Percentiles rank a stretch among this genome's conserved stretches.
These are phyloP conservation scores for Aspergillus biplanus DNA, from an alignment of 495 filamentous ascomycete species.

Conservation along the genomic window DNA sequence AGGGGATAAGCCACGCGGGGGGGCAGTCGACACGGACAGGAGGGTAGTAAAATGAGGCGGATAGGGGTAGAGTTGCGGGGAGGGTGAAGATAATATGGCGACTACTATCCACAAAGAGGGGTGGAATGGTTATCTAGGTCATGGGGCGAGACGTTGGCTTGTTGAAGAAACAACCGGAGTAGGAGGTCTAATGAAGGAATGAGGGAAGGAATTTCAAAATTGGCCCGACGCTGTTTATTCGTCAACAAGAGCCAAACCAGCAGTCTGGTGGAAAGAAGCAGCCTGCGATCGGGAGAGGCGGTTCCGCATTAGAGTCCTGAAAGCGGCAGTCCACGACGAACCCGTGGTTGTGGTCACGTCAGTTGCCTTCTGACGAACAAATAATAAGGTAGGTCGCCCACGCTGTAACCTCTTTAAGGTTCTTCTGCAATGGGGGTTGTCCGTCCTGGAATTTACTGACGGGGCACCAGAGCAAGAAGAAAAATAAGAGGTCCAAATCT, in stretches of 20 bases:
- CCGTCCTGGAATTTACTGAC: not conserved
- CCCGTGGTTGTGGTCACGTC: conserved; percentile 21
- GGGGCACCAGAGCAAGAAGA: not conserved
- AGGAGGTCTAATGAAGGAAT: not conserved
- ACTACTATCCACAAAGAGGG: not conserved
- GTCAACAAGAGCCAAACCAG: conserved; percentile 10
- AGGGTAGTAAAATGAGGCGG: not conserved
- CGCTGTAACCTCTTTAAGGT: not conserved
- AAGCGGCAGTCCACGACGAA: conserved; percentile 21
- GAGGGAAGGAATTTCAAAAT: not conserved
- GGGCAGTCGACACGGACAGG: too few relatives aligned
- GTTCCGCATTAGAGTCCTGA: conserved; percentile 17
- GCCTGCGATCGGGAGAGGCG: conserved; percentile 24
- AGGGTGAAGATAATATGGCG: not conserved
- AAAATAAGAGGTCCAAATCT: not conserved
- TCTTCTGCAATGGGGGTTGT: not conserved
- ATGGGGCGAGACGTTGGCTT: not conserved
- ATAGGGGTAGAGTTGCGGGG: not conserved
- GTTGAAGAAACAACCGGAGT: not conserved
- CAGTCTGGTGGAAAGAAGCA: conserved; percentile 4
- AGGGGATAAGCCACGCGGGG: too few relatives aligned
- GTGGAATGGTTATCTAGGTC: not conserved
- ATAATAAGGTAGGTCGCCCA: not conserved
- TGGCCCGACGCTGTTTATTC: not conserved
- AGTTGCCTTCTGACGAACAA: conserved; percentile 4